Evolutionary conservation across 2,329 filamentous ascomycete species (phyloP).

Genomic region (Colletotrichum eleusines): DNA sequence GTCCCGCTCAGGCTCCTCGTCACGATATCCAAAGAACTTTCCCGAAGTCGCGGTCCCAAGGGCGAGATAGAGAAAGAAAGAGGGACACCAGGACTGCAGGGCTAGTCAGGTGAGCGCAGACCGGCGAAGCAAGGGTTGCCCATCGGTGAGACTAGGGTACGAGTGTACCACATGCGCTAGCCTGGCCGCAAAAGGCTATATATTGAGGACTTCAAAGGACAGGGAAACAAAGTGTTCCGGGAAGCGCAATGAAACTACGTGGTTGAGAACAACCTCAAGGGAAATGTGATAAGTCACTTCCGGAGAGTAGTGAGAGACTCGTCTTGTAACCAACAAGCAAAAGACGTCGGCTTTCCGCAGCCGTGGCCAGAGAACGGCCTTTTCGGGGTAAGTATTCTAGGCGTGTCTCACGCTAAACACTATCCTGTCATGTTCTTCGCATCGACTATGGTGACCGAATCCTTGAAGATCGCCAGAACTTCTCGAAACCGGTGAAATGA

Average conservation of each 20-base stretch:
- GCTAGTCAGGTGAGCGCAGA: constrained; percentile 23
- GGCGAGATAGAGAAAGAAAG: not conserved
- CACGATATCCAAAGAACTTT: not conserved
- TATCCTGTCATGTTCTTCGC: not conserved
- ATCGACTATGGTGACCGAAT: not conserved
- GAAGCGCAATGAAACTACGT: not conserved
- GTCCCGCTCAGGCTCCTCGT: not conserved
- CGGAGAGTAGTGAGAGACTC: constrained; percentile 2
- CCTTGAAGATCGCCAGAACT: not conserved
- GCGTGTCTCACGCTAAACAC: constrained; percentile 9
- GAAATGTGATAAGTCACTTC: constrained; percentile 15
- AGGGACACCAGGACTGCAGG: constrained; percentile 7
- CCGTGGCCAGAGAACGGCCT: not conserved
- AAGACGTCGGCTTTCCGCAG: constrained; percentile 4
- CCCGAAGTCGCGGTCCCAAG: not conserved
- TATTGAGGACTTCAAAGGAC: not conserved
- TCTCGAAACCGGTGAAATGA: not conserved
- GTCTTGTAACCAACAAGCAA: constrained; percentile 6
- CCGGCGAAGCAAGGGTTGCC: constrained; percentile 31
- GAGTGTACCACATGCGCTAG: constrained; percentile 21
- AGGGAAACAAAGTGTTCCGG: not conserved
- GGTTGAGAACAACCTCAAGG: not conserved
- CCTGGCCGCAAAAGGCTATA: constrained; percentile 15
- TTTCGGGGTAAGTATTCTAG: constrained; percentile 4
- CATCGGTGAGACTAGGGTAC: constrained; percentile 36